Percentiles rank a stretch among this genome's conserved stretches.
These are phyloP conservation scores for Solanum appendiculatum DNA, from an alignment of 257 asterid genomes.

Conservation along the genomic window DNA sequence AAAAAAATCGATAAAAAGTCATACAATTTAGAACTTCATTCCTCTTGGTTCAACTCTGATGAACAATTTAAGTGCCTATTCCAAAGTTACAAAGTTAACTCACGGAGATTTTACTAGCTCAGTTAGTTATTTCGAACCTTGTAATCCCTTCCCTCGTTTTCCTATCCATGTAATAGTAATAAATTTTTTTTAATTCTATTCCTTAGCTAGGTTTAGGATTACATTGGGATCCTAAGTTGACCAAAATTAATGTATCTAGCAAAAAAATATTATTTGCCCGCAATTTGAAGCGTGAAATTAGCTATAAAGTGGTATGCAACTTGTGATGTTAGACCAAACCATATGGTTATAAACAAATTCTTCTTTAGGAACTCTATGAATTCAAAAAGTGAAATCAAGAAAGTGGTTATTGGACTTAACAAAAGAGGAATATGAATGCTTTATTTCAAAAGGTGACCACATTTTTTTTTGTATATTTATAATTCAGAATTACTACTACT, in stretches of 20 bases:
- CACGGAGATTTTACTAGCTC: too few relatives aligned
- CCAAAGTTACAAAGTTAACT: too few relatives aligned
- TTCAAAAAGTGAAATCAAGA: neutral
- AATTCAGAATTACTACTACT: neutral
- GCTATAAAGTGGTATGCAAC: neutral
- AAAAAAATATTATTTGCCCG: neutral
- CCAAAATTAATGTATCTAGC: neutral
- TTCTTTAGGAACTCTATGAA: neutral
- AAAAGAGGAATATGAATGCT: neutral
- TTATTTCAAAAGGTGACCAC: neutral
- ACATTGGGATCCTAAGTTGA: neutral
- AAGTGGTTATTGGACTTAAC: neutral
- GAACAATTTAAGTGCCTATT: too few relatives aligned
- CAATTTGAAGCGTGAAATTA: neutral
- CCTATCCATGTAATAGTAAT: too few relatives aligned
- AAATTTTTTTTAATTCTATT: neutral
- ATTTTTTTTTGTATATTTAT: neutral
- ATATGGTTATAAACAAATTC: neutral
- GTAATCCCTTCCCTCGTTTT: too few relatives aligned
- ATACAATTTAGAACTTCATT: too few relatives aligned
- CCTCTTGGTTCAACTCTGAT: too few relatives aligned
- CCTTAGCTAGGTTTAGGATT: neutral
- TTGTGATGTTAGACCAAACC: neutral
- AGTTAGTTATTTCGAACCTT: too few relatives aligned
- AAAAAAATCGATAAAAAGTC: too few relatives aligned